phyloP scores from a whole-genome alignment of 2,329 filamentous ascomycete species.

The Penicillium sp. region DNA sequence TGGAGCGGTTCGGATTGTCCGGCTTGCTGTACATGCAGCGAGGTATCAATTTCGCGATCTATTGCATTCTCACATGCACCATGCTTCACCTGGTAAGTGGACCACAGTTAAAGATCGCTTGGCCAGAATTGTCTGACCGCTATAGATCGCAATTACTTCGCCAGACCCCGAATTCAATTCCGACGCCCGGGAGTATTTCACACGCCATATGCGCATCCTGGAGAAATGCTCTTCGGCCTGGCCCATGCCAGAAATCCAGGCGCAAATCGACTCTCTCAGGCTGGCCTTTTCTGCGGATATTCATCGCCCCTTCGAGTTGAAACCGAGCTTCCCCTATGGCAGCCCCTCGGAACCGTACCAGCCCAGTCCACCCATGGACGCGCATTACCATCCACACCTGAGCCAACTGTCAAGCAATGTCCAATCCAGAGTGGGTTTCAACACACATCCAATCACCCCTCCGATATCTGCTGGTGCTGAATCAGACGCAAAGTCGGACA shows the following conservation, averaged over 20 bases:
- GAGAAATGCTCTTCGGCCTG: conserved; percentile 81
- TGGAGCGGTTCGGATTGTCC: conserved; percentile 73
- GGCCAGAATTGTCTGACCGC: conserved; percentile 7
- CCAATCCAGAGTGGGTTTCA: conserved; percentile 52
- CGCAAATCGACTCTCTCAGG: conserved; percentile 83
- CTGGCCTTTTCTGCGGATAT: conserved; percentile 88
- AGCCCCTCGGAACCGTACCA: conserved; percentile 69
- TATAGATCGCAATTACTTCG: conserved; percentile 87
- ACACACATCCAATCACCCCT: conserved; percentile 72
- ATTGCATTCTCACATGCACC: conserved; percentile 84
- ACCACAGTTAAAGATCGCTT: neutral
- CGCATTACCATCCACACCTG: conserved; percentile 55
- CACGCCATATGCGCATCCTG: conserved; percentile 88
- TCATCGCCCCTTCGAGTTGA: conserved; percentile 83
- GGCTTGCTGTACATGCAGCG: conserved; percentile 90
- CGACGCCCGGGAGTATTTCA: conserved; percentile 86
- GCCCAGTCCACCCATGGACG: conserved; percentile 61
- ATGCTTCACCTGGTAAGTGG: conserved; percentile 84
- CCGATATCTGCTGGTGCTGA: conserved; percentile 73
- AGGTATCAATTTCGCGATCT: conserved; percentile 95
- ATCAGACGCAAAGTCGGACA: conserved; percentile 70
- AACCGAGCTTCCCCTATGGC: conserved; percentile 82
- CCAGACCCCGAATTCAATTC: conserved; percentile 85
- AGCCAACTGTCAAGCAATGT: conserved; percentile 48
- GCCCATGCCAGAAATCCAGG: conserved; percentile 87